Evolutionary conservation across 2,329 filamentous ascomycete genomes (phyloP).

Genomic region (Trichoderma simmonsii): DNA sequence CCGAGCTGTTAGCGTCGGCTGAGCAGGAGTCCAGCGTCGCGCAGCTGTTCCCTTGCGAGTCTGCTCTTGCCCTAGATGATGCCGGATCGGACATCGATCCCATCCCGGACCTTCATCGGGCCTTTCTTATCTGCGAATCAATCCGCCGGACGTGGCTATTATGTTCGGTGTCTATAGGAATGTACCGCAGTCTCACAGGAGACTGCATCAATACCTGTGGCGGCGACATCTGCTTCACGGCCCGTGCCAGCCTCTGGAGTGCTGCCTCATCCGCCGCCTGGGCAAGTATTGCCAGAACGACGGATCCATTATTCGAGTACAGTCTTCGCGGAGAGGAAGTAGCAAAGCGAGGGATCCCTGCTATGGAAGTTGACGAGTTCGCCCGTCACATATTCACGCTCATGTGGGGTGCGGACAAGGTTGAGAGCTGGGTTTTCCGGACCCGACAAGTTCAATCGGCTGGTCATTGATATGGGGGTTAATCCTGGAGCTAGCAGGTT

Average conservation of each 20-base stretch:
- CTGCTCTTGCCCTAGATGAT: not conserved
- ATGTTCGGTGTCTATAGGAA: no score
- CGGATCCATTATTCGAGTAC: not conserved
- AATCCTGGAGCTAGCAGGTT: no score
- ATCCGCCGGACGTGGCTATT: no score
- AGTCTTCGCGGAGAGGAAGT: not conserved
- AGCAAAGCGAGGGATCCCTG: not conserved
- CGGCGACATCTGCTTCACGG: not conserved
- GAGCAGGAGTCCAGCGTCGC: not conserved
- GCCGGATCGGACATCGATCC: no score
- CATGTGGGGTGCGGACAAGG: not conserved
- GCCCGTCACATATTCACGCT: not conserved
- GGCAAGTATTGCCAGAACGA: not conserved
- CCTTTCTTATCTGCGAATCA: no score
- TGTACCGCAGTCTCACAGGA: no score
- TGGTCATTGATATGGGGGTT: no score
- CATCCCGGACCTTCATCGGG: no score
- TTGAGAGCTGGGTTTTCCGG: not conserved
- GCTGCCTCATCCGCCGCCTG: not conserved
- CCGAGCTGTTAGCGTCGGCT: not conserved
- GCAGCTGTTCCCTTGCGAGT: not conserved
- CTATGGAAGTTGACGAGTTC: not conserved
- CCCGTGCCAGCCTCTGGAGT: not conserved
- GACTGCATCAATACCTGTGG: not conserved
- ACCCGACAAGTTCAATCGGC: no score